Evolutionary conservation across 352 stramenopile genomes (phyloP).

Genomic region (Pythium inflatum): DNA sequence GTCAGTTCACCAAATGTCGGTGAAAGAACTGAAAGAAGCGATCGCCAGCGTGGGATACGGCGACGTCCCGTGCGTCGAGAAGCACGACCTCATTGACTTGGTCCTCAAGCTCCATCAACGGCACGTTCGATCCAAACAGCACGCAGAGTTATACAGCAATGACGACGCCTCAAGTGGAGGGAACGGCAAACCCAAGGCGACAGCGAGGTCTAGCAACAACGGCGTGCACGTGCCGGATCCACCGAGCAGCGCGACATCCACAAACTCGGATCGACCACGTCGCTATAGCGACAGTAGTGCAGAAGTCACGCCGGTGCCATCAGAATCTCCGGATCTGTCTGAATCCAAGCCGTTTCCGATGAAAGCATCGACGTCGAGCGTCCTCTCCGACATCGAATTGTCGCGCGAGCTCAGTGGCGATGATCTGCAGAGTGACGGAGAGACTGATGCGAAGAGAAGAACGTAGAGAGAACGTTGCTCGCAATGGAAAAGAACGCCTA

Average conservation of each 20-base stretch:
- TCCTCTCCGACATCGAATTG: constrained; percentile 60
- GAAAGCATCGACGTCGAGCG: constrained; percentile 50
- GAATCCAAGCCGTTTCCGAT: constrained; percentile 34
- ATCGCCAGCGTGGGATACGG: constrained; percentile 73
- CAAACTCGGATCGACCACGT: neutral
- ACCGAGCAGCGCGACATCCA: neutral
- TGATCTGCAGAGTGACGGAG: constrained; percentile 39
- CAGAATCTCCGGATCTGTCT: constrained; percentile 3
- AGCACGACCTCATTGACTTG: constrained; percentile 82
- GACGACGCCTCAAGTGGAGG: constrained; percentile 28
- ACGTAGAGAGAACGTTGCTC: constrained; percentile 6
- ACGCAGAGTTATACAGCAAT: constrained; percentile 47
- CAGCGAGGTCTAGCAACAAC: neutral
- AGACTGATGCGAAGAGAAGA: constrained; percentile 25
- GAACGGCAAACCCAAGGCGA: constrained; percentile 4
- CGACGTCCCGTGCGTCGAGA: constrained; percentile 79
- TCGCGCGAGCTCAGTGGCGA: constrained; percentile 52
- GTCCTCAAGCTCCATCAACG: constrained; percentile 77
- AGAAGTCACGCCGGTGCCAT: constrained; percentile 17
- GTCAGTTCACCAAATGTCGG: constrained; percentile 65
- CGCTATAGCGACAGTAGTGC: constrained; percentile 34
- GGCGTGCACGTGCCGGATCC: neutral
- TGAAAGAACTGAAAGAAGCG: constrained; percentile 81
- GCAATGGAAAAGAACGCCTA: neutral
- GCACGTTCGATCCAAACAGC: constrained; percentile 43